phyloP scores from a whole-genome alignment of 148 eudicot genomes.

The Amaranthus cruentus region DNA sequence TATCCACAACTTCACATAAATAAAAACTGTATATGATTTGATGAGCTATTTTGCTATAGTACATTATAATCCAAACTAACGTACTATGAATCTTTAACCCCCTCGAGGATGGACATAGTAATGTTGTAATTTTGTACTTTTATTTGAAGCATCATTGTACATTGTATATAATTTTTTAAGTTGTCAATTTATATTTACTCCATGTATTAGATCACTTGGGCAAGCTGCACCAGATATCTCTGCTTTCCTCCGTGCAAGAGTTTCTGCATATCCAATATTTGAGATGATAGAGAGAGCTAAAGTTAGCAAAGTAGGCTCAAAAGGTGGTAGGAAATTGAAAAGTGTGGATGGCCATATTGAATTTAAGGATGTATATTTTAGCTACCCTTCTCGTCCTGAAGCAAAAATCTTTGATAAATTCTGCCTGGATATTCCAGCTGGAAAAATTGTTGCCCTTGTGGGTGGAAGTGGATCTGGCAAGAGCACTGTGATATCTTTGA shows the following conservation, averaged over 20 bases:
- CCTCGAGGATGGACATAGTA: not conserved
- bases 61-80: too few species aligned
- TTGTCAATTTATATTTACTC: constrained; percentile 8
- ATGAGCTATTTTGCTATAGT: too few species aligned
- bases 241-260: constrained; percentile 80
- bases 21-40: too few species aligned
- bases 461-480: constrained; percentile 98
- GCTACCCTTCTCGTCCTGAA: constrained; percentile 95
- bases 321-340: constrained; percentile 41
- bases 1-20: too few species aligned
- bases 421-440: constrained; percentile 71
- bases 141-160: constrained; percentile 2
- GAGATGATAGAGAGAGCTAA: constrained; percentile 77
- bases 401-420: constrained; percentile 68
- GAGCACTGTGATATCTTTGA: constrained; percentile 91
- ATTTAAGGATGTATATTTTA: constrained; percentile 70
- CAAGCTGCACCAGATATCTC: constrained; percentile 96
- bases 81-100: not conserved
- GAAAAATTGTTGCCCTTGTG: constrained; percentile 95
- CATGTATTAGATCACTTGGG: constrained; percentile 70
- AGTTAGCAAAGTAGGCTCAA: constrained; percentile 41
- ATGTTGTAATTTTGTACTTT: not conserved
- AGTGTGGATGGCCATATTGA: constrained; percentile 85
- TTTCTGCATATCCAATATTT: constrained; percentile 87
- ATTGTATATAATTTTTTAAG: not conserved